A percentile compares a stretch with the other conserved stretches of the same genome.
phyloP scores from a whole-genome alignment of 2,329 filamentous ascomycete genomes.

The Penicillium thymicola region DNA sequence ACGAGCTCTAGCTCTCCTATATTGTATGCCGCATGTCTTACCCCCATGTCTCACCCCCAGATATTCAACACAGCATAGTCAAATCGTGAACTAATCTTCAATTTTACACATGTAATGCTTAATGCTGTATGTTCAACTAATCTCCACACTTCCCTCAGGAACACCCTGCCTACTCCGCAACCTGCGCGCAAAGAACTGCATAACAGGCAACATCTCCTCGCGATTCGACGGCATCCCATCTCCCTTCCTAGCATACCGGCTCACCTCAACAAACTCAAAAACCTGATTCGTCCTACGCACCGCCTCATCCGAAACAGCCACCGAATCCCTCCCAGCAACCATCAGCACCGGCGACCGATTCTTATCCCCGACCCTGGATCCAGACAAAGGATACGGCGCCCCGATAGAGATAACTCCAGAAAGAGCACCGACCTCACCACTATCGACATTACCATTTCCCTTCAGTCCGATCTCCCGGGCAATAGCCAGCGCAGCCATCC shows the following conservation, averaged over 20 bases:
- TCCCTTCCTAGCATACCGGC: conserved; percentile 65
- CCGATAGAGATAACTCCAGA: conserved; percentile 45
- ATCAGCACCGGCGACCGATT: conserved; percentile 43
- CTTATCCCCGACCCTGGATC: conserved; percentile 29
- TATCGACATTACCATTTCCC: neutral
- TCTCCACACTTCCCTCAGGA: conserved; percentile 45
- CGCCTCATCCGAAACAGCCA: conserved; percentile 60
- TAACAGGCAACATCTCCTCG: conserved; percentile 86
- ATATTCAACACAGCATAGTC: too few relatives aligned
- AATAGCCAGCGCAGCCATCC: conserved; percentile 58
- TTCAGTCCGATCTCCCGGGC: conserved; percentile 45
- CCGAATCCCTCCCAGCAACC: conserved; percentile 39
- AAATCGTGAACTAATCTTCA: neutral
- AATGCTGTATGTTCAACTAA: conserved; percentile 25
- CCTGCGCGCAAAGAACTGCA: conserved; percentile 64
- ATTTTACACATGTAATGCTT: neutral
- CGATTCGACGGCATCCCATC: conserved; percentile 79
- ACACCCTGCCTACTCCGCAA: conserved; percentile 45
- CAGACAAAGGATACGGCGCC: conserved; percentile 39
- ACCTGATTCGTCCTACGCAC: conserved; percentile 62
- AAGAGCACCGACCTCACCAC: conserved; percentile 25
- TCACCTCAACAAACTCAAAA: conserved; percentile 65
- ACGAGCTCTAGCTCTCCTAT: neutral
- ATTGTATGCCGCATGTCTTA: neutral
- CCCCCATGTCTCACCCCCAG: neutral